Conservation (phyloP, 1,284 basidiomycete genomes). For the Ganoderma sp. region DNA sequence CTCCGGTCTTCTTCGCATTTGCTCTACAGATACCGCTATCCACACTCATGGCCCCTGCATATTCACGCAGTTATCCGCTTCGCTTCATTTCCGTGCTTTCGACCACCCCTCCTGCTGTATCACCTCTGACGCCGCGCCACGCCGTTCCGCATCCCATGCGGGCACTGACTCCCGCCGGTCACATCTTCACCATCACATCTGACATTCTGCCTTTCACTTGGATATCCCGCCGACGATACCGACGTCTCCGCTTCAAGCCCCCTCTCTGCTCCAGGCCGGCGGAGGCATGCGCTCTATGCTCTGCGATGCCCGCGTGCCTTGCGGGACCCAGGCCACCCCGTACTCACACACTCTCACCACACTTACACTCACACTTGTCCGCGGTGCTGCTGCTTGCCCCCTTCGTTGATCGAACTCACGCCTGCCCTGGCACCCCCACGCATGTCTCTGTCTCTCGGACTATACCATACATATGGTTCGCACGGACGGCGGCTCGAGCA, state of each 20-base stretch:
- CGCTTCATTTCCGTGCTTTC: conserved; percentile 19
- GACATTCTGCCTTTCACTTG: conserved; percentile 2
- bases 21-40: conserved; percentile 10
- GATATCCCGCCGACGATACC: background rate
- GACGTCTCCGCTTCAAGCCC: conserved; percentile 1
- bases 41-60: conserved; percentile 1
- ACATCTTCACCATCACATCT: conserved; percentile 4
- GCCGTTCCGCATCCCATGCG: background rate
- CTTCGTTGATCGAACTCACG: conserved; percentile 11
- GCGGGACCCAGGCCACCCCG: background rate
- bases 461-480: background rate
- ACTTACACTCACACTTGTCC: background rate
- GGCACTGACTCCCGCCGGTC: background rate
- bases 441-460: background rate
- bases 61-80: conserved; percentile 1
- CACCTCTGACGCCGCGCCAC: conserved; percentile 1
- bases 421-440: background rate
- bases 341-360: background rate
- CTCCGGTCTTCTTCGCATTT: background rate
- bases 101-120: conserved; percentile 7
- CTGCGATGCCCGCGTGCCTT: conserved; percentile 1
- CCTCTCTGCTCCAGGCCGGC: background rate
- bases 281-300: background rate
- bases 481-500: conserved; percentile 3
- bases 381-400: conserved; percentile 2